Conservation (phyloP, 1,139 yeast species). For the Yamadazyma spencermartinsiae region DNA sequence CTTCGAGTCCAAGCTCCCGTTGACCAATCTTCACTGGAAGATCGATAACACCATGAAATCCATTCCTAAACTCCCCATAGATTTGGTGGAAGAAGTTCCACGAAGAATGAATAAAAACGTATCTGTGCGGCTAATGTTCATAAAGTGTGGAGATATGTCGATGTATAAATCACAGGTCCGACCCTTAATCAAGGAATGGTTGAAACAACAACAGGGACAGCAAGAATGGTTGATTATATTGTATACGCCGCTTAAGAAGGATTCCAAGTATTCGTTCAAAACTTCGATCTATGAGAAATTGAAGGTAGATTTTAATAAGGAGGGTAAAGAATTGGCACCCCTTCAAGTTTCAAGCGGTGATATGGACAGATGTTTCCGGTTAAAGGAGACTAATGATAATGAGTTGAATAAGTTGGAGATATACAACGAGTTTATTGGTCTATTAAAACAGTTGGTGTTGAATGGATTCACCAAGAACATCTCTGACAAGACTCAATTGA, state of each 20-base stretch:
- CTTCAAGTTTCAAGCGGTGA: constrained; percentile 6
- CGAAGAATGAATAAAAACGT: constrained; percentile 39
- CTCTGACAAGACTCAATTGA: constrained; percentile 20
- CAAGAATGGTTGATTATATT: constrained; percentile 65
- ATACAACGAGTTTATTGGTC: constrained; percentile 48
- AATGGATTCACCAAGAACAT: constrained; percentile 57
- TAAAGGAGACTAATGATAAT: constrained; percentile 32
- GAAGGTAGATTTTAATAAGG: constrained; percentile 54
- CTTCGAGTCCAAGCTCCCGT: constrained; percentile 55
- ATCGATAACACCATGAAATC: constrained; percentile 62
- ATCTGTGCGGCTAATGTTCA: constrained; percentile 66
- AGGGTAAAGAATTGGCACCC: constrained; percentile 36
- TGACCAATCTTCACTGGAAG: constrained; percentile 82
- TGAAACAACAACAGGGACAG: constrained; percentile 42
- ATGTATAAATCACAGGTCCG: constrained; percentile 77
- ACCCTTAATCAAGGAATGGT: constrained; percentile 83
- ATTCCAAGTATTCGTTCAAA: constrained; percentile 45
- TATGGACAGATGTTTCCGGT: constrained; percentile 15
- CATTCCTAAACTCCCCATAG: constrained; percentile 61
- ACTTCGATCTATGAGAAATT: constrained; percentile 66
- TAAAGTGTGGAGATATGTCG: constrained; percentile 66
- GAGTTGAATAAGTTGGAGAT: constrained; percentile 43
- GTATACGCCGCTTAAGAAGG: constrained; percentile 49
- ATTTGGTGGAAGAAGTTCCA: constrained; percentile 63
- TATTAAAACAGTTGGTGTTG: constrained; percentile 54